Evolutionary conservation across 2,329 filamentous ascomycete species (phyloP), one percentile per base, ranked within the genome.

Genomic region (Magnaporthiopsis rhizophila): DNA sequence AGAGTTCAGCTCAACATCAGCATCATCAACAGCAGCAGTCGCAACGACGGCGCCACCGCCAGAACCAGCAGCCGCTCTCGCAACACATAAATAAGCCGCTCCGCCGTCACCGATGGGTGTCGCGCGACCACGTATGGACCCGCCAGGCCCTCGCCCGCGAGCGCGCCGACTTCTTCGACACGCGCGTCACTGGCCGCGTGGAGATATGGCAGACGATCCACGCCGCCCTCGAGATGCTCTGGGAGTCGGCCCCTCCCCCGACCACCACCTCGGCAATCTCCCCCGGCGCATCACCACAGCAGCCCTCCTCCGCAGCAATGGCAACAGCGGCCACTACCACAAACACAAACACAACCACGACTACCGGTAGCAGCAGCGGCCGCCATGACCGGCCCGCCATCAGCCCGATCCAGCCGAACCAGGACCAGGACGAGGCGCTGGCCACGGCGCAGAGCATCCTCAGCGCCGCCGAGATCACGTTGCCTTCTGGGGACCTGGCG

Each of bases 81-180:
- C 83, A 89, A 70, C 88, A 89, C 72, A 89, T 89, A 72, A 90
- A 91, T 71, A 84, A 85, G 69, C 88, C 89, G 1, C 78, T 93
- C 56, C 83, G 83, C 59, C 81, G 80, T 0, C 88, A 90, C 69
- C 77, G 82, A 64, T 92, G 89, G 89, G 78, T 78, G 15, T 85
- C 87, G 65, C 83, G 81, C 66, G 80, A 82, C 63, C 84, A 84
- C 26, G 75, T 78, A 21, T 96, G 90, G 90, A 92, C 90, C 0
- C 85, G 83, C n/a, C 72, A 77, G 21, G 79, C 88, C 63, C 79
- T 97, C 2, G 84, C 86, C 65, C 81, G 81, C 38, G 91, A 97
- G 76, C 85, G 94, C 61, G 78, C 78, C 61, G 92, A 92, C 67
- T 97, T 96, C 80, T 98, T 96, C 75, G 92, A 97, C 66, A 97